These are phyloP conservation scores for Quercus lobata DNA, from an alignment of 331 rosid genomes.

Conservation along the genomic window DNA sequence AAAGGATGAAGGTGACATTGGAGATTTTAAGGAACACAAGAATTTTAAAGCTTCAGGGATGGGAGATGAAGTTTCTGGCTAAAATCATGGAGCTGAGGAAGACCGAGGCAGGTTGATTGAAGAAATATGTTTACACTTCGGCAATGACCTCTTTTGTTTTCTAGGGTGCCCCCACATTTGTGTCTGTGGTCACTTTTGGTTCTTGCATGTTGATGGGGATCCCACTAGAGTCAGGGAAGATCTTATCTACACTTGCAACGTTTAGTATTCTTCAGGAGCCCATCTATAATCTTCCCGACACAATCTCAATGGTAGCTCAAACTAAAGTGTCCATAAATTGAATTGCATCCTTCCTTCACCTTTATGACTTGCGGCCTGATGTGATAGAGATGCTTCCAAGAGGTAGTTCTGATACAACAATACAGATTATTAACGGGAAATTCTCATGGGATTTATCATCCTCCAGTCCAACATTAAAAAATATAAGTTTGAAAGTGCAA, in stretches of 20 bases:
- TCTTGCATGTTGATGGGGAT: slow-evolving; percentile 65
- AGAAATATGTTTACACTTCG: slow-evolving; percentile 42
- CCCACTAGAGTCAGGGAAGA: slow-evolving; percentile 82
- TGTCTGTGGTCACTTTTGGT: slow-evolving; percentile 61
- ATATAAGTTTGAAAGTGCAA: slow-evolving; percentile 27
- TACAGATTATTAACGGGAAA: slow-evolving; percentile 46
- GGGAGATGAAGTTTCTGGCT: slow-evolving; percentile 90
- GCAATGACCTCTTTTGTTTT: slow-evolving; percentile 62
- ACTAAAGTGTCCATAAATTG: slow-evolving; percentile 67
- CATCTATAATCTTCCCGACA: slow-evolving; percentile 52
- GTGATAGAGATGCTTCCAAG: slow-evolving; percentile 40
- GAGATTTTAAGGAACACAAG: slow-evolving; percentile 83
- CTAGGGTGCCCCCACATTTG: slow-evolving; percentile 78
- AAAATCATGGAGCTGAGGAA: slow-evolving; percentile 58
- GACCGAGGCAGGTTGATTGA: slow-evolving; percentile 60
- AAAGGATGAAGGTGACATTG: slow-evolving; percentile 63
- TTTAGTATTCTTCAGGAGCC: slow-evolving; percentile 81
- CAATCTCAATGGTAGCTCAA: slow-evolving; percentile 60
- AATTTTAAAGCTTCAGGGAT: slow-evolving; percentile 84
- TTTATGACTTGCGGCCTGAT: slow-evolving; percentile 45
- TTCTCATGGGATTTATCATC: slow-evolving; percentile 60
- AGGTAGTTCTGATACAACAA: slow-evolving; percentile 41
- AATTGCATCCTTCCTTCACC: slow-evolving; percentile 56
- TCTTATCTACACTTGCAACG: slow-evolving; percentile 80
- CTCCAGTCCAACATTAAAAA: slow-evolving; percentile 29